phyloP scores from a whole-genome alignment of 2,329 filamentous ascomycete genomes.

The Sordariomycetes sp. region DNA sequence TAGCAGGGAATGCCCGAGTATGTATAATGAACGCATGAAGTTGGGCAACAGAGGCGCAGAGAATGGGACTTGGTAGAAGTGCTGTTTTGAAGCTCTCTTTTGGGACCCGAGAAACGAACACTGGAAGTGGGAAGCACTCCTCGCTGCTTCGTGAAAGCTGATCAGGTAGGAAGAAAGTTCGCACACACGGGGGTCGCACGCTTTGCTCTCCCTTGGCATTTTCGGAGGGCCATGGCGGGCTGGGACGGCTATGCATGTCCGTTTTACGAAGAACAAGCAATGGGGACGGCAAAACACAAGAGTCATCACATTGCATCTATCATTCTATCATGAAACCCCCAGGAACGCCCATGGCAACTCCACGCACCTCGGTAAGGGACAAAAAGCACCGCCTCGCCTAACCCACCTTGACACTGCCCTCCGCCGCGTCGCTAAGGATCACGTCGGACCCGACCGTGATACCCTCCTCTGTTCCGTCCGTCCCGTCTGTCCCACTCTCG shows the following conservation, averaged over 20 bases:
- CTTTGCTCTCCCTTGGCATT: neutral
- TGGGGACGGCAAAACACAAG: too few species aligned
- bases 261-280: too few species aligned
- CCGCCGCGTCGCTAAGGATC: constrained; percentile 4
- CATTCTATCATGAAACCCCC: too few species aligned
- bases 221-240: neutral
- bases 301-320: too few species aligned
- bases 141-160: too few species aligned
- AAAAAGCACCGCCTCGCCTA: neutral
- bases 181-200: too few species aligned
- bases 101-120: neutral
- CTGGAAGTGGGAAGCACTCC: too few species aligned
- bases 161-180: too few species aligned
- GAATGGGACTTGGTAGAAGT: neutral
- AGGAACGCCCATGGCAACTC: neutral
- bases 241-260: neutral
- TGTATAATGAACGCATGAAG: neutral
- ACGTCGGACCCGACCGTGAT: constrained; percentile 13
- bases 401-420: neutral
- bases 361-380: neutral
- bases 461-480: constrained; percentile 24
- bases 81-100: neutral
- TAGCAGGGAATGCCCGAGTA: neutral
- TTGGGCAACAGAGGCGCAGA: neutral
- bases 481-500: constrained; percentile 14